Evolutionary conservation across 1,139 yeast genomes (phyloP).

Genomic region (Yamadazyma membranifaciens): DNA sequence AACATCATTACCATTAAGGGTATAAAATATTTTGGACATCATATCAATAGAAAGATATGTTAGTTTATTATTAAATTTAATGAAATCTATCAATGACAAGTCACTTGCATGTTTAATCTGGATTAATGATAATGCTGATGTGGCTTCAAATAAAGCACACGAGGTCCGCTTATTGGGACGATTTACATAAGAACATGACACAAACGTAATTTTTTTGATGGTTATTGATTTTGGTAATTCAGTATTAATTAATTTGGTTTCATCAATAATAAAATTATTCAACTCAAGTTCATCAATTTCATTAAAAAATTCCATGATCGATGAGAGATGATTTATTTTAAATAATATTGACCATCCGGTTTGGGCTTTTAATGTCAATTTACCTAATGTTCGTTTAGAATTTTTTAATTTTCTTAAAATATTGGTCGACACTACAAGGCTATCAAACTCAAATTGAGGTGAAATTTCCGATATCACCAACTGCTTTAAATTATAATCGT

Average conservation of each 20-base stretch:
- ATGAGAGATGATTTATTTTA: conserved; percentile 29
- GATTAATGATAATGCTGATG: conserved; percentile 32
- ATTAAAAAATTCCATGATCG: conserved; percentile 41
- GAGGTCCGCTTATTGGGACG: conserved; percentile 17
- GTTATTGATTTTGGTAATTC: neutral
- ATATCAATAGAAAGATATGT: conserved; percentile 43
- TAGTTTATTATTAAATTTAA: conserved; percentile 27
- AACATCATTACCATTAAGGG: conserved; percentile 2
- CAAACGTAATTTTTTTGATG: conserved; percentile 22
- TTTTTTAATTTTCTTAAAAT: conserved; percentile 6
- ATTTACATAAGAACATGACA: conserved; percentile 26
- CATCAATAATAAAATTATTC: conserved; percentile 49
- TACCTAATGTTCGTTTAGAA: conserved; percentile 22
- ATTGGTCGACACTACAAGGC: neutral
- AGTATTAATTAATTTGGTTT: conserved; percentile 14
- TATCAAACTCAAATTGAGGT: conserved; percentile 46
- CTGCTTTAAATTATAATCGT: conserved; percentile 32
- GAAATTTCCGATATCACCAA: conserved; percentile 43
- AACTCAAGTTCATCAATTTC: conserved; percentile 42
- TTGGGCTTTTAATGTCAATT: conserved; percentile 37
- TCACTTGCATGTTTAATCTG: conserved; percentile 43
- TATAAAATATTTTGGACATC: conserved; percentile 48
- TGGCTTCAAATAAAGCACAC: conserved; percentile 31
- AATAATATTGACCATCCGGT: conserved; percentile 45
- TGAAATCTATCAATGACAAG: conserved; percentile 47